phyloP scores from a whole-genome alignment of 768 basidiomycete genomes.

The Pleurotus platypus region DNA sequence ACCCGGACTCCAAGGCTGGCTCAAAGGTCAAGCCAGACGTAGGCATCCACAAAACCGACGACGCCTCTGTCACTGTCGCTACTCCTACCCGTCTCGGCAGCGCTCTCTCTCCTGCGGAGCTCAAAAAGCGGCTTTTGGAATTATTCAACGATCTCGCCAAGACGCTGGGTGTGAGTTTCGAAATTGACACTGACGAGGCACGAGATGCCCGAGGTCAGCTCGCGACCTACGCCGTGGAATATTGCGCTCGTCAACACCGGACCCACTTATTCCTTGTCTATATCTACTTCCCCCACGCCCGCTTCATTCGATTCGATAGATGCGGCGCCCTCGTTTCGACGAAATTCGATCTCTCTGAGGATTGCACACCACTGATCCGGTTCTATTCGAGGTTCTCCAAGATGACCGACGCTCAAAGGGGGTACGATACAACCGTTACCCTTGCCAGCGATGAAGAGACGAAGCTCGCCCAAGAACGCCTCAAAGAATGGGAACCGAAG shows the following conservation, averaged over 20 bases:
- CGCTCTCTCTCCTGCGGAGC: background rate
- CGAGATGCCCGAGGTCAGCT: slow-evolving; percentile 17
- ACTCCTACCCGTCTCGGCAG: background rate
- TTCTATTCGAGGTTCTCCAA: slow-evolving; percentile 22
- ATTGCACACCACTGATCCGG: slow-evolving; percentile 11
- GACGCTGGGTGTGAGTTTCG: slow-evolving; percentile 1
- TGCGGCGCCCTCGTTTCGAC: slow-evolving; percentile 23
- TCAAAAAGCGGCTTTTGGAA: background rate
- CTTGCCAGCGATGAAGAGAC: background rate
- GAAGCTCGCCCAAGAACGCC: background rate
- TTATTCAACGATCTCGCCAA: background rate
- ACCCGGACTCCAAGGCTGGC: background rate
- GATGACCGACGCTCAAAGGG: background rate
- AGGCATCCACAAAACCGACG: background rate
- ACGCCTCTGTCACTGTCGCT: background rate
- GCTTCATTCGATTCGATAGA: slow-evolving; percentile 33
- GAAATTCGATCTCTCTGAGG: slow-evolving; percentile 17
- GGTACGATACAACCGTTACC: background rate
- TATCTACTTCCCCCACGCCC: slow-evolving; percentile 19
- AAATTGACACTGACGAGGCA: background rate
- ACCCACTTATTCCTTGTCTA: slow-evolving; percentile 24
- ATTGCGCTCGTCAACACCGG: slow-evolving; percentile 23
- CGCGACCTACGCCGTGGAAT: slow-evolving; percentile 19
- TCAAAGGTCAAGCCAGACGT: background rate
- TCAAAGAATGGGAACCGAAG: background rate